Percentiles rank a stretch among this genome's conserved stretches.
Conservation (phyloP, 805 yeast genomes). For the Candida lessepsii region DNA sequence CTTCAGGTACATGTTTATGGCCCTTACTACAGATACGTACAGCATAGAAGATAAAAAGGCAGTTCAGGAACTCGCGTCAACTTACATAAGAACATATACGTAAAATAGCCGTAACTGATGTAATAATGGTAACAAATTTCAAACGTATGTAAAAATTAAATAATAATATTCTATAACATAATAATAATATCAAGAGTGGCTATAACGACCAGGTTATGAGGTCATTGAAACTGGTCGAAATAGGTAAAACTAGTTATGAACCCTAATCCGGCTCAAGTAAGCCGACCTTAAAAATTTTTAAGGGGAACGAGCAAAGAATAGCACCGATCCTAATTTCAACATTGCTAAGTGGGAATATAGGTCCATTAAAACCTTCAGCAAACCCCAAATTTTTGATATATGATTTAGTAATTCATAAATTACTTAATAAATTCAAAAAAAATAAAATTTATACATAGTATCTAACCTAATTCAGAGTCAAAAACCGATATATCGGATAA, state of each 20-base stretch:
- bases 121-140: neutral
- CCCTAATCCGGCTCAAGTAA: neutral
- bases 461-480: neutral
- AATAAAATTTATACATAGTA: neutral
- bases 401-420: too few species aligned
- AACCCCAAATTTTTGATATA: too few species aligned
- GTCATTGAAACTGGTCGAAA: too few species aligned
- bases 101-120: too few species aligned
- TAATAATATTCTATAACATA: too few species aligned
- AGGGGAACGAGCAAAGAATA: slow-evolving; percentile 1
- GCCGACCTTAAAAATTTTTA: slow-evolving; percentile 3
- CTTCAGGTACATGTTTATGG: neutral
- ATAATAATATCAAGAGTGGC: slow-evolving; percentile 1
- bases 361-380: too few species aligned
- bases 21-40: neutral
- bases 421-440: too few species aligned
- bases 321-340: neutral
- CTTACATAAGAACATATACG: too few species aligned
- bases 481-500: slow-evolving; percentile 4
- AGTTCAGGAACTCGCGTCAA: too few species aligned
- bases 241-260: neutral
- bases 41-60: too few species aligned
- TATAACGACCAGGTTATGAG: slow-evolving; percentile 7
- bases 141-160: too few species aligned
- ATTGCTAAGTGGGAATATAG: neutral